A percentile compares a stretch with the other conserved stretches of the same genome.
Conservation (phyloP, 805 yeast genomes). For the Isabelozyma heimii region DNA sequence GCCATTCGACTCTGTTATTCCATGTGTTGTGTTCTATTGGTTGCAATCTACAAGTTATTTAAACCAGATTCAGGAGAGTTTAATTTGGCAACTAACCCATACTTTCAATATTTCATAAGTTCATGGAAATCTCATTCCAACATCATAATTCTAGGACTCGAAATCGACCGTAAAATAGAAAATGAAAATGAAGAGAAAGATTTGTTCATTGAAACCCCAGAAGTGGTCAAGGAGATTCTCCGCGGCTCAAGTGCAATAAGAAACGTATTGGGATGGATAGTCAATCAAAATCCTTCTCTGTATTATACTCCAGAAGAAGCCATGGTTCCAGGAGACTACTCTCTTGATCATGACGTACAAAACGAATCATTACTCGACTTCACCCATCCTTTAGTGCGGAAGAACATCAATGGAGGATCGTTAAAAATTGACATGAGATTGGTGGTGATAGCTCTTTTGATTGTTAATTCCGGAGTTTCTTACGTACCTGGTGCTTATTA, state of each 20-base stretch:
- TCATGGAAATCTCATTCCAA: conserved; percentile 68
- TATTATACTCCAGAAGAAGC: conserved; percentile 1
- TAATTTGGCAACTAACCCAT: conserved; percentile 58
- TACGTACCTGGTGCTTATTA: conserved; percentile 7
- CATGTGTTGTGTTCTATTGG: conserved; percentile 29
- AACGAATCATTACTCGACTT: conserved; percentile 59
- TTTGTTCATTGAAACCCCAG: conserved; percentile 24
- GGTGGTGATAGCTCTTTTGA: conserved; percentile 51
- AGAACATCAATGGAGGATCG: conserved; percentile 55
- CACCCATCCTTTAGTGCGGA: conserved; percentile 66
- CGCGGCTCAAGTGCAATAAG: conserved; percentile 66
- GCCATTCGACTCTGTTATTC: conserved; percentile 26
- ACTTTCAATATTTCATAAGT: conserved; percentile 52
- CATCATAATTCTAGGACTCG: conserved; percentile 57
- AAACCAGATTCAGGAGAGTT: conserved; percentile 22
- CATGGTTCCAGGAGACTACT: conserved; percentile 1
- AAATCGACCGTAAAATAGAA: conserved; percentile 41
- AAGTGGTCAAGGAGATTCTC: conserved; percentile 18
- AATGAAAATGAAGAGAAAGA: conserved; percentile 10
- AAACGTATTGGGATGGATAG: conserved; percentile 55
- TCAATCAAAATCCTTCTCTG: conserved; percentile 45
- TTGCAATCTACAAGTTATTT: conserved; percentile 31
- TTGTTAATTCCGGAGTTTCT: conserved; percentile 21
- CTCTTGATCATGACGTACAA: conserved; percentile 48
- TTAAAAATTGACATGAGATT: conserved; percentile 56